Base-by-base conservation (phyloP, 352 stramenopile species). In the Hyaloperonospora brassicae region DNA sequence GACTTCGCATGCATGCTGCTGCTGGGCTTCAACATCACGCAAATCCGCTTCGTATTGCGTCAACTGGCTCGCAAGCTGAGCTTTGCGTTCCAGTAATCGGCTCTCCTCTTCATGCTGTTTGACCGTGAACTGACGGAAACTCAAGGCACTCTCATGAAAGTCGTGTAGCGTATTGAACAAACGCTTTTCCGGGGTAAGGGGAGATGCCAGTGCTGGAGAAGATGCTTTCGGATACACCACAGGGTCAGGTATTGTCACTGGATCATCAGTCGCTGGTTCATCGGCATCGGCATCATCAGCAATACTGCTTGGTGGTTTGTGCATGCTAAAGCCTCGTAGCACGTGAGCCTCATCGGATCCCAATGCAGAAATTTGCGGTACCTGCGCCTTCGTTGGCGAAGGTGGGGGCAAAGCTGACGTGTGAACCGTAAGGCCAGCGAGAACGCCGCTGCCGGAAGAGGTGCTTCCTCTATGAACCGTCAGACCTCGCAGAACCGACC, bases 21-120 rank as follows among this genome's bases (percentile, higher is more conserved):
- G 83, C 59, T 89, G 77, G 10, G 73, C 80, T 55, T 93, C 83
- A n/a, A 93, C 72, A 8, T 84, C 73, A 11, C 68, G 71, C 27
- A 93, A 59, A 59, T 93, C 83, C 42, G 89, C 71, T 55, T 88
- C 78, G 49, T 86, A 89, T 59, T 89, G 79, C 25, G 68, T 81
- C n/a, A 93, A 48, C 52, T 89, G 83, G 45, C 75, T 74, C 23
- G 70, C 62, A 1, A 90, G 66, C 48, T 87, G 71, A 2, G 66
- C 48, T 48, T 87, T 87, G 13, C 76, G 75, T 48, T 89, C 79
- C 30, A 87, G 43, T 40, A 93, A 73, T 0, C 73, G 70, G 30
- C 82, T 78, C 44, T 91, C 83, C 13, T 91, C 79, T 42, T 87
- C 78, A 25, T 84, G 84, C 31, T 89, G 75, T 67, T 87, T 81